These are phyloP conservation scores for Pugionium cornutum DNA, from an alignment of 345 rosid genomes.

Conservation along the genomic window DNA sequence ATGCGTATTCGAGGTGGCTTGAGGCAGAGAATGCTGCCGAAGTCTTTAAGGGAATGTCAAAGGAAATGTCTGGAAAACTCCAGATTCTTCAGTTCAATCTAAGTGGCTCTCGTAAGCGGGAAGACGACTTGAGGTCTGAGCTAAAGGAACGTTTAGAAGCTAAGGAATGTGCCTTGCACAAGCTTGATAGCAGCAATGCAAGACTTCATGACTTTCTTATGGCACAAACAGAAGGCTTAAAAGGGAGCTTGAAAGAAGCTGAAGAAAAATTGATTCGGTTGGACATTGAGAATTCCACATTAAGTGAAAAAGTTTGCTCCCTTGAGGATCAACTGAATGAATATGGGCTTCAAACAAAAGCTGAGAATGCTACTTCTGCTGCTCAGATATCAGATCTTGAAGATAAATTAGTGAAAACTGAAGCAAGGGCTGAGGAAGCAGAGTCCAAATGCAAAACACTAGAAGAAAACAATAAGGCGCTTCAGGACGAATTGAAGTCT, in stretches of 20 bases:
- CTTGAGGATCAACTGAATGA: conserved; percentile 55
- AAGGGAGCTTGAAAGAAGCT: conserved; percentile 59
- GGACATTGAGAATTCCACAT: conserved; percentile 54
- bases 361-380: conserved; percentile 41
- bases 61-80: conserved; percentile 64
- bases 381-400: conserved; percentile 41
- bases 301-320: conserved; percentile 50
- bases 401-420: conserved; percentile 48
- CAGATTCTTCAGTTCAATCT: conserved; percentile 67
- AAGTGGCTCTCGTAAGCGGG: conserved; percentile 63
- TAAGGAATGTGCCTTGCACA: conserved; percentile 54
- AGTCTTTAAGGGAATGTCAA: conserved; percentile 64
- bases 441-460: conserved; percentile 53
- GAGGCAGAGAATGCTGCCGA: conserved; percentile 75
- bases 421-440: conserved; percentile 54
- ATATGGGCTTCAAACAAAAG: conserved; percentile 54
- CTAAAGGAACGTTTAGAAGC: conserved; percentile 55
- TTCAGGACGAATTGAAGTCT: conserved; percentile 51
- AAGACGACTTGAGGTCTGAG: conserved; percentile 53
- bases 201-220: conserved; percentile 48
- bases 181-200: conserved; percentile 52
- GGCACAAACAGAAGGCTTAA: conserved; percentile 55
- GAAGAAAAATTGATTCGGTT: conserved; percentile 53
- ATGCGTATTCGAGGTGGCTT: conserved; percentile 57
- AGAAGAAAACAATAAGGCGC: conserved; percentile 51